Evolutionary conservation across 371 early-diverging fungal species (phyloP).

Genomic region (Mucor indicus): DNA sequence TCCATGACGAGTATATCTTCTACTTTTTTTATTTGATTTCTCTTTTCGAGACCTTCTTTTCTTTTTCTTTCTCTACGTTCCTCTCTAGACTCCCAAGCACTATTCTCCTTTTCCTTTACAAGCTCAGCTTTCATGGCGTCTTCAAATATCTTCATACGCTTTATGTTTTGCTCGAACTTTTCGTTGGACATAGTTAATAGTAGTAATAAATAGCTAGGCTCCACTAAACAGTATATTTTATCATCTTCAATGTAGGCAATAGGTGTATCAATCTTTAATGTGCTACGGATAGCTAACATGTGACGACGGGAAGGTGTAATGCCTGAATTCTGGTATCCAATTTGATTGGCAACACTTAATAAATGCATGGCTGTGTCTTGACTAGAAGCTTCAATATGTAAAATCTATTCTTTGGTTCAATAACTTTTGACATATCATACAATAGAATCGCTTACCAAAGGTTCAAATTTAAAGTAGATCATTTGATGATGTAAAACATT

Average conservation of each 20-base stretch:
- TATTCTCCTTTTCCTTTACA: background rate
- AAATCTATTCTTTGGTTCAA: constrained; percentile 32
- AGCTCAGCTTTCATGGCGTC: constrained; percentile 29
- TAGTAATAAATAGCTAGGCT: constrained; percentile 40
- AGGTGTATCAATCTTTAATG: constrained; percentile 61
- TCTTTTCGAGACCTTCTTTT: constrained; percentile 40
- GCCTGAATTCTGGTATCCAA: constrained; percentile 65
- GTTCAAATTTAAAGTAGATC: constrained; percentile 64
- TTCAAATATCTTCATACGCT: constrained; percentile 51
- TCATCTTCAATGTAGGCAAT: constrained; percentile 49
- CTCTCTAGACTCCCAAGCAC: constrained; percentile 49
- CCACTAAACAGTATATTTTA: constrained; percentile 46
- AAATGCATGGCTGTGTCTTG: constrained; percentile 51
- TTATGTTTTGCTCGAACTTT: constrained; percentile 50
- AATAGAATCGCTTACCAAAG: constrained; percentile 44
- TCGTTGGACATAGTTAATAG: constrained; percentile 49
- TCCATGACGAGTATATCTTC: background rate
- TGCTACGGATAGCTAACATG: constrained; percentile 61
- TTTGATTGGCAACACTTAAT: constrained; percentile 47
- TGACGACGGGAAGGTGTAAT: constrained; percentile 57
- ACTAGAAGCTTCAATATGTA: constrained; percentile 61
- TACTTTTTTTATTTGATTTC: background rate
- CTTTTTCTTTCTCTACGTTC: constrained; percentile 55
- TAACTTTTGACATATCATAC: background rate
- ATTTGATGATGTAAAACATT: constrained; percentile 24